phyloP scores from a whole-genome alignment of 306 rosid species.

The Sicyos baderoa region DNA sequence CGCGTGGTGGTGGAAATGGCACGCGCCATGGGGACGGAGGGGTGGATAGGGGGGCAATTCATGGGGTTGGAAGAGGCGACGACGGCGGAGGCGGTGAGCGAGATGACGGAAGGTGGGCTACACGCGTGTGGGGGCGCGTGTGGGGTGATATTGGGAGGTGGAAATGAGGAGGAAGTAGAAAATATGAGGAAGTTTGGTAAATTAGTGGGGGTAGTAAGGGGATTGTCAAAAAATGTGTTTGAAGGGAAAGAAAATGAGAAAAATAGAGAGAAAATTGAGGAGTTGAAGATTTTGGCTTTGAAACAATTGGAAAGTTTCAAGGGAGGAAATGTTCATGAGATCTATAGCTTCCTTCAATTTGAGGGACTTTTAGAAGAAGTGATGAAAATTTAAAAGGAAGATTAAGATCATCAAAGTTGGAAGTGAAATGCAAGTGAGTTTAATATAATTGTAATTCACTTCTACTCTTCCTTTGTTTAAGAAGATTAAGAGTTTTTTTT shows the following conservation, averaged over 20 bases:
- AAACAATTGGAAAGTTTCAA: slow-evolving; percentile 33
- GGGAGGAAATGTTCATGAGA: slow-evolving; percentile 23
- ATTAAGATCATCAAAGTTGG: no score
- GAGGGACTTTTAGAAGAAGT: background rate
- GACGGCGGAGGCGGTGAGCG: slow-evolving; percentile 3
- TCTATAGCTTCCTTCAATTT: slow-evolving; percentile 33
- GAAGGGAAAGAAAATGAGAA: slow-evolving; percentile 23
- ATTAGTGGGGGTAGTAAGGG: slow-evolving; percentile 38
- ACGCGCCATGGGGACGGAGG: slow-evolving; percentile 46
- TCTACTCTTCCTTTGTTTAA: no score
- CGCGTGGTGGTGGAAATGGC: slow-evolving; percentile 50
- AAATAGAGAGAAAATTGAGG: slow-evolving; percentile 12
- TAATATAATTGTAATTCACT: no score
- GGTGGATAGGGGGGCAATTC: slow-evolving; percentile 35
- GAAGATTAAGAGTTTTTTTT: no score
- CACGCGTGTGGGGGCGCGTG: slow-evolving; percentile 66
- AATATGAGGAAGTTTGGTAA: slow-evolving; percentile 38
- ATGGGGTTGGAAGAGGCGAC: slow-evolving; percentile 10
- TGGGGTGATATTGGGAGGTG: slow-evolving; percentile 68
- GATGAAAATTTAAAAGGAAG: background rate
- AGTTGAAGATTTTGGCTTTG: slow-evolving; percentile 32
- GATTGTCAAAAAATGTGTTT: slow-evolving; percentile 16
- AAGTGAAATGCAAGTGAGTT: no score
- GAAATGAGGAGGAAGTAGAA: slow-evolving; percentile 44
- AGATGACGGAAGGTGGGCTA: slow-evolving; percentile 45